Evolutionary conservation across 2,329 filamentous ascomycete species (phyloP).

Genomic region (Blumeriella jaapii): DNA sequence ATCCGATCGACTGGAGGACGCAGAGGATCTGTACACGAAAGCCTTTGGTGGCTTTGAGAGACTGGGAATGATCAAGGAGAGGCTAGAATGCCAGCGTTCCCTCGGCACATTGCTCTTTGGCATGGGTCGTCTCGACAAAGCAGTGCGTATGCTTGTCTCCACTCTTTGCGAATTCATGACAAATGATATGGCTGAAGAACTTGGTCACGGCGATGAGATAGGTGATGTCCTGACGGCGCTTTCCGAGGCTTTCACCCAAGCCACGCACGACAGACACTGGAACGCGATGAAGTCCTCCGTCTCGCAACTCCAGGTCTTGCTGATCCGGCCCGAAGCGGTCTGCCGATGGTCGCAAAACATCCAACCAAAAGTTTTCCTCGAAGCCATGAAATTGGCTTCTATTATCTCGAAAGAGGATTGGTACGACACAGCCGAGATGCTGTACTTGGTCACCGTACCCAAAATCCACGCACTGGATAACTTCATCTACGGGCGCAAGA

Average conservation of each 20-base stretch:
- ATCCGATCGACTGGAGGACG: slow-evolving; percentile 1
- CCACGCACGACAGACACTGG: slow-evolving; percentile 4
- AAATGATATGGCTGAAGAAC: not conserved
- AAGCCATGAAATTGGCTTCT: slow-evolving; percentile 5
- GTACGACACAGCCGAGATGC: slow-evolving; percentile 7
- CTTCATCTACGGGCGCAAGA: slow-evolving; percentile 6
- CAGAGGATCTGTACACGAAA: slow-evolving; percentile 5
- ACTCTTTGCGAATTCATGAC: slow-evolving; percentile 6
- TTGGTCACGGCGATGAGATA: slow-evolving; percentile 2
- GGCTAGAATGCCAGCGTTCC: slow-evolving; percentile 6
- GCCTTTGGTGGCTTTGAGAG: slow-evolving; percentile 2
- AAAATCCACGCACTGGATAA: slow-evolving; percentile 5
- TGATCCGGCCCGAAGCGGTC: slow-evolving; percentile 1
- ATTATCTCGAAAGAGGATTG: slow-evolving; percentile 4
- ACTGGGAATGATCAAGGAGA: slow-evolving; percentile 1
- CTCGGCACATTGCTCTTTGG: slow-evolving; percentile 5
- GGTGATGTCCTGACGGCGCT: slow-evolving; percentile 5
- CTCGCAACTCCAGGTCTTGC: slow-evolving; percentile 1
- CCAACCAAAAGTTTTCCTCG: slow-evolving; percentile 4
- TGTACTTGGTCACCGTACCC: slow-evolving; percentile 5
- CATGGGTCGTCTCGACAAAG: slow-evolving; percentile 5
- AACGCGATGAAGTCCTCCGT: slow-evolving; percentile 4
- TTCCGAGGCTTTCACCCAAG: slow-evolving; percentile 3
- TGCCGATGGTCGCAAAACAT: slow-evolving; percentile 6
- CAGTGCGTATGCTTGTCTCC: slow-evolving; percentile 4